Percentiles rank a stretch among this genome's conserved stretches.
Evolutionary conservation across 2,329 filamentous ascomycete genomes (phyloP).

Genomic region (Parastagonospora nodorum): DNA sequence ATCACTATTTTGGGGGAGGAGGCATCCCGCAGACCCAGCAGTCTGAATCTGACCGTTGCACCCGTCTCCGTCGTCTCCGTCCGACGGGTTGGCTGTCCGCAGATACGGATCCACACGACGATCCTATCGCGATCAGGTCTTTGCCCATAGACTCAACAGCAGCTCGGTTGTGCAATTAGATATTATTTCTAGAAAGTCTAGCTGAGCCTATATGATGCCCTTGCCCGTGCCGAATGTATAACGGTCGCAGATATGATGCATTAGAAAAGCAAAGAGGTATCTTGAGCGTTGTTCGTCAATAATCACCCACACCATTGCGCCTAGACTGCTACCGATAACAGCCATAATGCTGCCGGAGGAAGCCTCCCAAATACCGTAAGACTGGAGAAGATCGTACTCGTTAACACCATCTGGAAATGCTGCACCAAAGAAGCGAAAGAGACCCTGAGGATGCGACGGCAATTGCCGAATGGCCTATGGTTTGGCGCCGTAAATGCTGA

Average conservation of each 20-base stretch:
- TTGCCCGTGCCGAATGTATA: not conserved
- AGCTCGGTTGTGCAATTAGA: constrained; percentile 1
- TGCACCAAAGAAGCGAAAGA: constrained; percentile 3
- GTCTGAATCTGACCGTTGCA: constrained; percentile 5
- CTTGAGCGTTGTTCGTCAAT: not conserved
- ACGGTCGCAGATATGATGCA: not conserved
- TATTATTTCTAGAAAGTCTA: constrained; percentile 5
- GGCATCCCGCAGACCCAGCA: constrained; percentile 3
- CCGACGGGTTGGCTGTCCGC: constrained; percentile 3
- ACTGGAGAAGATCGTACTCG: constrained; percentile 1
- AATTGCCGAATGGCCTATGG: constrained; percentile 8
- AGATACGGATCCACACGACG: not conserved
- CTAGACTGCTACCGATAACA: not conserved
- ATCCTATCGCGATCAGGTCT: not conserved
- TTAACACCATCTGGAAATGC: not conserved
- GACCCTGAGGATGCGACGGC: constrained; percentile 13
- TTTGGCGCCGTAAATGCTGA: constrained; percentile 11
- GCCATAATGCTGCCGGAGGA: constrained; percentile 2
- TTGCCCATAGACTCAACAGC: not conserved
- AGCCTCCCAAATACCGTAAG: constrained; percentile 8
- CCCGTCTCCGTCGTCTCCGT: not conserved
- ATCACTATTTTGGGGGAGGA: not conserved
- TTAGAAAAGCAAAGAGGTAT: constrained; percentile 7
- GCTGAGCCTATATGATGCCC: not conserved
- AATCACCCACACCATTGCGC: not conserved